These are phyloP conservation scores for Agaricus sinodeliciosus DNA, from an alignment of 768 basidiomycete genomes.

Conservation along the genomic window DNA sequence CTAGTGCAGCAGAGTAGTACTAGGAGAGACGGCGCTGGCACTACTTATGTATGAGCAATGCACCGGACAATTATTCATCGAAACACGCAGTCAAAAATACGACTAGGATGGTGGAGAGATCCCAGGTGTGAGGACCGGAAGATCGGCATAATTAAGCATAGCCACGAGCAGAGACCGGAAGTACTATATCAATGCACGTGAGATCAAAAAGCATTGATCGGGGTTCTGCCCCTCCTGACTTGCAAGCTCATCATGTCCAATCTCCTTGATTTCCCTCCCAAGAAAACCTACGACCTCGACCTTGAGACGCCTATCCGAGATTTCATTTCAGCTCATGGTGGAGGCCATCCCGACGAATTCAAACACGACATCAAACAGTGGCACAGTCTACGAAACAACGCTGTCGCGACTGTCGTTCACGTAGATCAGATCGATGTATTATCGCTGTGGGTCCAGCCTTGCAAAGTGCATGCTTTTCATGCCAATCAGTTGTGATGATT, in stretches of 20 bases:
- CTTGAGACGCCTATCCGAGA: conserved; percentile 49
- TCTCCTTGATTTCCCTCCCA: conserved; percentile 68
- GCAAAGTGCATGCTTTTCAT: background rate
- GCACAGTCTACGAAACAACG: conserved; percentile 58
- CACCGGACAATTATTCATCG: too few species aligned
- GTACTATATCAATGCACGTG: too few species aligned
- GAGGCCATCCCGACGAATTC: conserved; percentile 82
- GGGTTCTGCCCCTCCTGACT: background rate
- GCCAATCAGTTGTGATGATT: background rate
- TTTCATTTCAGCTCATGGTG: conserved; percentile 63
- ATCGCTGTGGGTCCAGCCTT: conserved; percentile 46
- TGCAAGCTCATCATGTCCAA: conserved; percentile 53
- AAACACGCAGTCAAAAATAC: too few species aligned
- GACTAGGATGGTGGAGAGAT: too few species aligned
- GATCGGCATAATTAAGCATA: too few species aligned
- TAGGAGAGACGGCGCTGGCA: too few species aligned
- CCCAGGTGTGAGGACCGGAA: too few species aligned
- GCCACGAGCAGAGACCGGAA: too few species aligned
- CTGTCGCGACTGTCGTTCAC: conserved; percentile 42
- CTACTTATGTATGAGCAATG: too few species aligned
- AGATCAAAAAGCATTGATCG: too few species aligned
- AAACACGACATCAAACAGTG: conserved; percentile 69
- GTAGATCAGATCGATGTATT: conserved; percentile 46
- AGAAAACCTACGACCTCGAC: conserved; percentile 53
- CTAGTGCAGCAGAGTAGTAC: too few species aligned